phyloP scores from a whole-genome alignment of 139 green algal genomes.

The Chlorella ohadii region DNA sequence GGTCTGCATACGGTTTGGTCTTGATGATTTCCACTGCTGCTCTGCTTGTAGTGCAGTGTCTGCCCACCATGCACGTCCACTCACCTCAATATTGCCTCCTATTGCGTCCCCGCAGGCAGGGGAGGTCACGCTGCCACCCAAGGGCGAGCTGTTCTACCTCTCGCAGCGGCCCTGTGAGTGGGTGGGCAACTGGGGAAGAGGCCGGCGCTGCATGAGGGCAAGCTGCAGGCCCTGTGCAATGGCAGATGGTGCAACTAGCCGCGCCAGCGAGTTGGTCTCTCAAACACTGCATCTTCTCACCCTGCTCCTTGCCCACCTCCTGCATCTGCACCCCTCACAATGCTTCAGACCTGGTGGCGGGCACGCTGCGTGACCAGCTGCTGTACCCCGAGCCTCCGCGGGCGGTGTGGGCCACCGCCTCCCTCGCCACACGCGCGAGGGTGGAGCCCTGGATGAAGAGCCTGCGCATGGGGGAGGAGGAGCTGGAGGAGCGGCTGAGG shows the following conservation, averaged over 20 bases:
- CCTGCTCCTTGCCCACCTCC: neutral
- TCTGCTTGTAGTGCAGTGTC: no score
- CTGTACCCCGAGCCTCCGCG: constrained; percentile 87
- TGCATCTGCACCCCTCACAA: neutral
- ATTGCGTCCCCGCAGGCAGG: constrained; percentile 33
- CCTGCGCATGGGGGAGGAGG: constrained; percentile 28
- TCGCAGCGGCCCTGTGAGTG: constrained; percentile 1
- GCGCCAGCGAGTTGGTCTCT: no score
- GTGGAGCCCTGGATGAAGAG: constrained; percentile 38
- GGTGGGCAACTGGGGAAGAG: no score
- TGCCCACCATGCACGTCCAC: no score
- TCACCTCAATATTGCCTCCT: no score
- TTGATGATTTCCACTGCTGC: no score
- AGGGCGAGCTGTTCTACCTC: constrained; percentile 87
- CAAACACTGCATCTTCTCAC: neutral
- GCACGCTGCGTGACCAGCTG: constrained; percentile 90
- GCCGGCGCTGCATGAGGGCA: no score
- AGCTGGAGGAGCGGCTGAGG: constrained; percentile 63
- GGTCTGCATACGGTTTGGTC: no score
- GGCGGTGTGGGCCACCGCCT: constrained; percentile 59
- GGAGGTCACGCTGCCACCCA: constrained; percentile 55
- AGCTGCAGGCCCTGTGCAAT: neutral
- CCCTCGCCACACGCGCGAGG: neutral
- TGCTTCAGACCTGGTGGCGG: constrained; percentile 77
- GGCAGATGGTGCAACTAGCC: no score